A percentile compares a stretch with the other conserved stretches of the same genome.
Evolutionary conservation across 1,284 basidiomycete species (phyloP).

Genomic region (Cerioporus squamosus): DNA sequence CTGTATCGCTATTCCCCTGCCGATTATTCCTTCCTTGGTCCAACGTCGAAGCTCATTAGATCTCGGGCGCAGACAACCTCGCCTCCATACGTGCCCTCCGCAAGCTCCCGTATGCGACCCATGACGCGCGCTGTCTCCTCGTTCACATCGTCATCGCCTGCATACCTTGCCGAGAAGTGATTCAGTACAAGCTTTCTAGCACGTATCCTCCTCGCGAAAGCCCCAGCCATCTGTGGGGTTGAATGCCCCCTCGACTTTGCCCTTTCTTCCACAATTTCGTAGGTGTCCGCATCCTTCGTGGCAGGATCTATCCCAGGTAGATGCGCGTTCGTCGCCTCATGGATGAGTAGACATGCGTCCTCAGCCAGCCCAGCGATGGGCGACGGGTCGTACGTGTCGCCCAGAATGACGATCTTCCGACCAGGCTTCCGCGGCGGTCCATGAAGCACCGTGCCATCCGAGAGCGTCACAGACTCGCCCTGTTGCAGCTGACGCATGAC

Average conservation of each 20-base stretch:
- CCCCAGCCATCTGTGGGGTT: conserved; percentile 90
- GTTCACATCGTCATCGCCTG: conserved; percentile 45
- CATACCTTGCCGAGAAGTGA: conserved; percentile 75
- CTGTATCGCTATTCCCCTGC: conserved; percentile 14
- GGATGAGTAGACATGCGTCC: conserved; percentile 71
- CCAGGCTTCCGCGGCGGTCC: conserved; percentile 75
- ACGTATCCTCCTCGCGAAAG: conserved; percentile 73
- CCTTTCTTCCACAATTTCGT: conserved; percentile 66
- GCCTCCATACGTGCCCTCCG: conserved; percentile 52
- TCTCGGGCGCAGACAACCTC: conserved; percentile 72
- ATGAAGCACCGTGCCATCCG: conserved; percentile 77
- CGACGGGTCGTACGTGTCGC: conserved; percentile 82
- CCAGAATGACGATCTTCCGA: conserved; percentile 78
- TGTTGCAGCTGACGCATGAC: conserved; percentile 73
- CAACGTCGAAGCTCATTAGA: conserved; percentile 69
- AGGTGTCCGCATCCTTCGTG: conserved; percentile 62
- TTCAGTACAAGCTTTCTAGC: conserved; percentile 80
- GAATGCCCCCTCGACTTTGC: conserved; percentile 88
- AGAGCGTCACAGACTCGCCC: conserved; percentile 70
- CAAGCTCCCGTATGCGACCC: conserved; percentile 62
- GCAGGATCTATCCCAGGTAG: conserved; percentile 68
- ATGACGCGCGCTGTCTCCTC: conserved; percentile 56
- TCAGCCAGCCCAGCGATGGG: conserved; percentile 59
- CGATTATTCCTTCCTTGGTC: conserved; percentile 26
- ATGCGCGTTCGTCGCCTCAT: conserved; percentile 93